These are phyloP conservation scores for Rosellinia necatrix DNA, from an alignment of 2,329 filamentous ascomycete genomes.

Conservation along the genomic window DNA sequence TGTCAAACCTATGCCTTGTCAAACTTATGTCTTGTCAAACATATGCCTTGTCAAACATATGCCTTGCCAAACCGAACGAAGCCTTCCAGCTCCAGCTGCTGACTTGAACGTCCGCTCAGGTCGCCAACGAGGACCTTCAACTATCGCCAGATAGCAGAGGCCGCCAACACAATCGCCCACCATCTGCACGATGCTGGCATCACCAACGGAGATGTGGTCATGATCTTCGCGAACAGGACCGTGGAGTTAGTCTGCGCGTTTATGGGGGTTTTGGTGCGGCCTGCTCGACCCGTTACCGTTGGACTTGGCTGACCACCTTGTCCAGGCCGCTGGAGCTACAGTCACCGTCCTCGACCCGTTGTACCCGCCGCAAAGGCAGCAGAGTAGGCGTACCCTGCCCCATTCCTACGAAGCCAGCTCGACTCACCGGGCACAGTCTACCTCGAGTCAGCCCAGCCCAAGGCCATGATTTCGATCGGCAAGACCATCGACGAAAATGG, in stretches of 20 bases:
- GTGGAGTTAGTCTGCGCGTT: conserved; percentile 72
- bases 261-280: conserved; percentile 76
- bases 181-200: conserved; percentile 76
- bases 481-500: conserved; percentile 72
- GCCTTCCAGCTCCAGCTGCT: too few species aligned
- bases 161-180: conserved; percentile 79
- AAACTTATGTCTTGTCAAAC: too few species aligned
- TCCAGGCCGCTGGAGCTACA: conserved; percentile 64
- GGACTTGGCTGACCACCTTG: too few species aligned
- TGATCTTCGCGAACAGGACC: conserved; percentile 85
- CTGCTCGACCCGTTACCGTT: too few species aligned
- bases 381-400: too few species aligned
- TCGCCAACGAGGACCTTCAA: conserved; percentile 59
- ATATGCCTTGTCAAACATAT: too few species aligned
- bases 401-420: too few species aligned
- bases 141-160: conserved; percentile 85
- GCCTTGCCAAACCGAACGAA: too few species aligned
- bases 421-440: too few species aligned
- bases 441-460: conserved; percentile 77
- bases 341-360: conserved; percentile 75
- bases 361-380: conserved; percentile 80
- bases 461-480: conserved; percentile 73
- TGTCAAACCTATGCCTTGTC: too few species aligned
- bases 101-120: conserved; percentile 42
- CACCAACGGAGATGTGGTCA: conserved; percentile 82